Conservation (phyloP, 352 stramenopile species). For the Phytopythium delawarense region DNA sequence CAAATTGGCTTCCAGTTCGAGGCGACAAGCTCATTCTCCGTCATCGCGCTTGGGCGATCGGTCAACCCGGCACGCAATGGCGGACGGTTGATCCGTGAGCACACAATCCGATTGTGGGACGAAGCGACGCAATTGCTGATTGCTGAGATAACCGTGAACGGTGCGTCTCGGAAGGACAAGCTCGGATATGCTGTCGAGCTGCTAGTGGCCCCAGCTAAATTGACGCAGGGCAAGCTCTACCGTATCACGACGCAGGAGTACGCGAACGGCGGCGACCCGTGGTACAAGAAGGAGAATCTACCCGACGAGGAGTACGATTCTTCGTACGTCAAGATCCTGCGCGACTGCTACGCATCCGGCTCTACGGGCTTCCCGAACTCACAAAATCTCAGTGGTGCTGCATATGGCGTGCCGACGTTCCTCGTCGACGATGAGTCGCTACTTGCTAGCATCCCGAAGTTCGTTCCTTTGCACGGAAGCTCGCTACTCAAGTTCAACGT, state of each 20-base stretch:
- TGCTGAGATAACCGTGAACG: slow-evolving; percentile 56
- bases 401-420: slow-evolving; percentile 85
- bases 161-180: slow-evolving; percentile 58
- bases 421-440: slow-evolving; percentile 75
- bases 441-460: slow-evolving; percentile 50
- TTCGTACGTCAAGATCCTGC: slow-evolving; percentile 84
- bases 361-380: slow-evolving; percentile 82
- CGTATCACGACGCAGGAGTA: slow-evolving; percentile 85
- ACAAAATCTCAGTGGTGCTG: slow-evolving; percentile 80
- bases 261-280: slow-evolving; percentile 82
- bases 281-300: slow-evolving; percentile 89
- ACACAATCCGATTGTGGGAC: slow-evolving; percentile 82
- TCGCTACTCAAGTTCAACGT: slow-evolving; percentile 56
- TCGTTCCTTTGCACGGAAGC: slow-evolving; percentile 56
- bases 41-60: slow-evolving; percentile 77
- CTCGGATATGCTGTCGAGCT: slow-evolving; percentile 77
- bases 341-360: slow-evolving; percentile 82
- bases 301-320: slow-evolving; percentile 84
- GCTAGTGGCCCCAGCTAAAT: slow-evolving; percentile 40
- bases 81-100: slow-evolving; percentile 59
- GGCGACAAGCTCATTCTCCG: slow-evolving; percentile 71
- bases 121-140: slow-evolving; percentile 69
- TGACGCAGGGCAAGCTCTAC: slow-evolving; percentile 85
- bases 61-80: slow-evolving; percentile 67
- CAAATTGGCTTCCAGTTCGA: slow-evolving; percentile 90